Base-by-base conservation (phyloP, 805 yeast species). In the Kodamaea kakaduensis region DNA sequence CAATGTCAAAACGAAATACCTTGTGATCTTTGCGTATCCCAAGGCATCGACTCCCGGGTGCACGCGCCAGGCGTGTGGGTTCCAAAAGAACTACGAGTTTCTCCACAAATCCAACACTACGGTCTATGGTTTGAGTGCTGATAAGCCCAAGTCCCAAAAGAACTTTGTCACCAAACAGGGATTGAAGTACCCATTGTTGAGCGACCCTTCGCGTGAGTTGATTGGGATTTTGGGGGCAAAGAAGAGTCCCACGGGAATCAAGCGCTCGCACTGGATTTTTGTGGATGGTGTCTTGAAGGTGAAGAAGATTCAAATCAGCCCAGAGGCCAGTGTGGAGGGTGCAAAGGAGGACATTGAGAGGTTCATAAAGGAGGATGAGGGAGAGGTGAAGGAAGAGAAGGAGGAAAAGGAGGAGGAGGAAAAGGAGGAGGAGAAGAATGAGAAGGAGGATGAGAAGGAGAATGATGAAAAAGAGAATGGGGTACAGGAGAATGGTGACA, bases 11-110 rank as follows among this genome's bases (percentile, higher is more conserved):
- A 43, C 58, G 19, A 64, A 61, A 46, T 64, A 54, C 35, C 35
- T 67, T 41, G 65, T 67, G 17, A 60, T 67, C 25, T 67, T 67
- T 25, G 84, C 95, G 13, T 90, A 89, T 54, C 97, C 97, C 36
- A 81, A 73, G 52, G 97, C 97, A 0, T 78, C 83, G 17, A 90
- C 97, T 0, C 96, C 96, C 1, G 98, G 98, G 3, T 93, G 98
- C 60, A 90, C 98, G 1, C 75, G 87, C 48, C 98, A 90, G 62
- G 97, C 89, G 2, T 75, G 84, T 55, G 96, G 96, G 0, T 93
- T 83, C 56, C 78, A 93, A 48, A 80, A 76, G 45, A 76, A 76
- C 47, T 80, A 63, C 55, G 66, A 70, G 2, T 64, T 71, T 26
- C 72, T 84, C 49, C 57, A 66, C 30, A 46, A 44, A 8, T 62